Base-by-base conservation (phyloP, 148 eudicot species). In the Limonium bicolor region DNA sequence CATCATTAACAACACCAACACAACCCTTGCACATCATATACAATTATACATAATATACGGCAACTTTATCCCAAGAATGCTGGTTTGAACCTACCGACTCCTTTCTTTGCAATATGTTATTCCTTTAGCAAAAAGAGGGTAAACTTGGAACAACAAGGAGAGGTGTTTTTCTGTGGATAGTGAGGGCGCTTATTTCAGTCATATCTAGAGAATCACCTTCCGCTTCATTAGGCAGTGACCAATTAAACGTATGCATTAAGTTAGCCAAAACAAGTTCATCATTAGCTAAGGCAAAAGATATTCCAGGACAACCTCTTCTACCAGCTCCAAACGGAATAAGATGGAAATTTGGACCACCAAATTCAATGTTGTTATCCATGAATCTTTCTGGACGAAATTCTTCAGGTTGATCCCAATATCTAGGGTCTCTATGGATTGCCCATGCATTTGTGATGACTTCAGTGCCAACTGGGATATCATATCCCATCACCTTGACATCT, bases 121-220 rank as follows among this genome's bases (percentile, higher is more conserved):
- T n/a, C n/a, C n/a, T n/a, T n/a, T n/a, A n/a, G n/a, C n/a, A n/a
- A n/a, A n/a, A n/a, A n/a, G n/a, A n/a, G n/a, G n/a, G 35, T 28
- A 64, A 50, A 26, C 50, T 57, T 36, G 86, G 71, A 5, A 70
- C 32, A 25, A 65, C 68, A 9, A 65, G 4, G 27, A 71, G 68
- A 46, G 69, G 78, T 35, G 3, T 20, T 18, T 51, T 48, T 45
- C 58, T 59, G 27, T 60, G 73, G 20, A 41, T 23, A 0, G 68
- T 55, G 20, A 67, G 10, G 18, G 53, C 71, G 37, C 47, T 37
- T 23, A 45, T 0, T 36, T 74, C 76, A 9, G 26, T 61, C 65
- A 70, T 60, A 46, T 74, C 72, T 24, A 69, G 21, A 36, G 35
- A 31, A 39, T 53, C 38, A 27, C 27, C 42, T 0, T 32, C 40